Conservation (phyloP, 2,329 filamentous ascomycete species). For the Ophiostoma himal-ulmi region DNA sequence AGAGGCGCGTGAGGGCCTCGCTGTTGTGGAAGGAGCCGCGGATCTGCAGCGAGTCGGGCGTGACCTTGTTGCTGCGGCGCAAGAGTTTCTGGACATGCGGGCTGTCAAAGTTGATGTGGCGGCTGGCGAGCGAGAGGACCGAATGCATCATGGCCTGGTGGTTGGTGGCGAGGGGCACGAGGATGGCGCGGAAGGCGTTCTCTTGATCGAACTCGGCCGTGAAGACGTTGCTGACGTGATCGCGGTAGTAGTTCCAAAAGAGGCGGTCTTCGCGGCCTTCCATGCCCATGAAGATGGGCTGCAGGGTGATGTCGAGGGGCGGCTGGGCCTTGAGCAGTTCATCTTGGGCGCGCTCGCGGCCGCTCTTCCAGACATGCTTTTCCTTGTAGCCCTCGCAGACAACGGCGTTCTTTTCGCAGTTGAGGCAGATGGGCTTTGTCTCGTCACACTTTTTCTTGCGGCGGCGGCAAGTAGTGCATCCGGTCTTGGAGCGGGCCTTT, state of each 20-base stretch:
- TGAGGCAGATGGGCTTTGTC: conserved; percentile 67
- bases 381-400: conserved; percentile 86
- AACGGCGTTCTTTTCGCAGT: conserved; percentile 90
- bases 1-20: conserved; percentile 39
- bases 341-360: conserved; percentile 69
- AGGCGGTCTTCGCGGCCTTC: conserved; percentile 73
- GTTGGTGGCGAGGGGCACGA: conserved; percentile 73
- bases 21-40: conserved; percentile 53
- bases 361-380: conserved; percentile 81
- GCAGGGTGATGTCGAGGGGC: conserved; percentile 52
- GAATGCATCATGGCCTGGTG: conserved; percentile 87
- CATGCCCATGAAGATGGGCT: conserved; percentile 69
- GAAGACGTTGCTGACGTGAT: conserved; percentile 70
- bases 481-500: conserved; percentile 68
- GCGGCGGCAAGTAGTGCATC: conserved; percentile 61
- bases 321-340: conserved; percentile 36
- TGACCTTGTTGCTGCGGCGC: conserved; percentile 44
- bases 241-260: conserved; percentile 78
- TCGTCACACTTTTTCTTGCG: conserved; percentile 70
- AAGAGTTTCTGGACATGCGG: conserved; percentile 52
- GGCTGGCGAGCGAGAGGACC: conserved; percentile 74
- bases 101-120: conserved; percentile 60
- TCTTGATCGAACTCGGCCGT: conserved; percentile 74
- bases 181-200: conserved; percentile 79
- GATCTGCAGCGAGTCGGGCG: conserved; percentile 41